A percentile compares a stretch with the other conserved stretches of the same genome.
phyloP scores from a whole-genome alignment of 345 rosid species.

The Raphanus sativus region DNA sequence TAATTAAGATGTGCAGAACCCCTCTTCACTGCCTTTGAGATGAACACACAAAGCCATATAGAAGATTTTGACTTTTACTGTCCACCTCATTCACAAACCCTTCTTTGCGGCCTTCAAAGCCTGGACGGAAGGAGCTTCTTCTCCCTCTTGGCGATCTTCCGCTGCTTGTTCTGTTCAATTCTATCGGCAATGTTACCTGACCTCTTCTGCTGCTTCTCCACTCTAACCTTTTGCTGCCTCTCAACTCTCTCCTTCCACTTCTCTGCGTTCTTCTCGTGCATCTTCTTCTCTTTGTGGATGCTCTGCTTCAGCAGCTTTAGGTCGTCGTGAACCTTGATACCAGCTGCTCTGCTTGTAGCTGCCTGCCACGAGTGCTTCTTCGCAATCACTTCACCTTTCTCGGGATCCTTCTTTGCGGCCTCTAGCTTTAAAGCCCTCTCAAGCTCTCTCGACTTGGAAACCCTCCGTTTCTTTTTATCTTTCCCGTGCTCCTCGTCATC shows the following conservation, averaged over 20 bases:
- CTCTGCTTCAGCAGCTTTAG: slow-evolving; percentile 76
- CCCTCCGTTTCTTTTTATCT: slow-evolving; percentile 58
- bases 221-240: slow-evolving; percentile 57
- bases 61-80: slow-evolving; percentile 3
- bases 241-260: slow-evolving; percentile 85
- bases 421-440: slow-evolving; percentile 61
- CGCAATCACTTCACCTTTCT: slow-evolving; percentile 58
- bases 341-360: slow-evolving; percentile 76
- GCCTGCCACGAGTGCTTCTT: slow-evolving; percentile 73
- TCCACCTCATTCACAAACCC: slow-evolving; percentile 45
- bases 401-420: slow-evolving; percentile 75
- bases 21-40: slow-evolving; percentile 22
- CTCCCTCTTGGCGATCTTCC: slow-evolving; percentile 80
- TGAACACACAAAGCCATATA: background rate
- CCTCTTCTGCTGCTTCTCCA: slow-evolving; percentile 74
- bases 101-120: slow-evolving; percentile 79
- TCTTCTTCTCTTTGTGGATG: slow-evolving; percentile 68
- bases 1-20: slow-evolving; percentile 9
- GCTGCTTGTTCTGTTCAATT: slow-evolving; percentile 66
- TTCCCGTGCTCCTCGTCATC: slow-evolving; percentile 51
- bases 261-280: slow-evolving; percentile 65
- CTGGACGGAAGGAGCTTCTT: slow-evolving; percentile 82
- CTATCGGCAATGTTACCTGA: slow-evolving; percentile 68
- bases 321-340: slow-evolving; percentile 79
- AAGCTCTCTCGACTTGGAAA: slow-evolving; percentile 67